Conservation (phyloP, 306 rosid species). For the Quercus variabilis region DNA sequence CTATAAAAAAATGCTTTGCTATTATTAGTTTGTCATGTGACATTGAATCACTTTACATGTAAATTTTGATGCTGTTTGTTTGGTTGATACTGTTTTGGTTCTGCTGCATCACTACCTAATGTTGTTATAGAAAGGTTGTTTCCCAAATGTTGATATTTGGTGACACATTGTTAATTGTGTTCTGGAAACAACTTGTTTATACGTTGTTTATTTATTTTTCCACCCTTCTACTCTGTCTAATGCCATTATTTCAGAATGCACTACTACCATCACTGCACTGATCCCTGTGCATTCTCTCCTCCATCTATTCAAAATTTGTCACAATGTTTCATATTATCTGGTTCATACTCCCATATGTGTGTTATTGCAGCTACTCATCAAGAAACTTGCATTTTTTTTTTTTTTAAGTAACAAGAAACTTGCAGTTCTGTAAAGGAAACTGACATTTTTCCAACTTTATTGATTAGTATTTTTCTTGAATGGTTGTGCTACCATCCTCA, state of each 20-base stretch:
- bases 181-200: not conserved
- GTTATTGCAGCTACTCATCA: not conserved
- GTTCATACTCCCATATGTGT: not conserved
- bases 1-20: not conserved
- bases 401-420: no score
- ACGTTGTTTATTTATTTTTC: not conserved
- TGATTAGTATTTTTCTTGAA: no score
- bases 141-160: not conserved
- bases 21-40: not conserved
- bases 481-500: no score
- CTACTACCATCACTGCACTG: not conserved
- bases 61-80: not conserved
- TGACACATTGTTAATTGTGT: not conserved
- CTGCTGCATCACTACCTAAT: slow-evolving; percentile 10
- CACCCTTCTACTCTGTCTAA: not conserved
- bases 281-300: not conserved
- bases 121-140: not conserved
- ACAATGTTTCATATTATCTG: not conserved
- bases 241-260: slow-evolving; percentile 8
- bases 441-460: no score
- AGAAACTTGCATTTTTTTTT: no score
- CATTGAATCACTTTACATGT: not conserved
- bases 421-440: no score
- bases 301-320: not conserved
- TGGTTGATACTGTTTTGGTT: slow-evolving; percentile 1